phyloP scores from a whole-genome alignment of 768 basidiomycete species.

The Bullera alba region DNA sequence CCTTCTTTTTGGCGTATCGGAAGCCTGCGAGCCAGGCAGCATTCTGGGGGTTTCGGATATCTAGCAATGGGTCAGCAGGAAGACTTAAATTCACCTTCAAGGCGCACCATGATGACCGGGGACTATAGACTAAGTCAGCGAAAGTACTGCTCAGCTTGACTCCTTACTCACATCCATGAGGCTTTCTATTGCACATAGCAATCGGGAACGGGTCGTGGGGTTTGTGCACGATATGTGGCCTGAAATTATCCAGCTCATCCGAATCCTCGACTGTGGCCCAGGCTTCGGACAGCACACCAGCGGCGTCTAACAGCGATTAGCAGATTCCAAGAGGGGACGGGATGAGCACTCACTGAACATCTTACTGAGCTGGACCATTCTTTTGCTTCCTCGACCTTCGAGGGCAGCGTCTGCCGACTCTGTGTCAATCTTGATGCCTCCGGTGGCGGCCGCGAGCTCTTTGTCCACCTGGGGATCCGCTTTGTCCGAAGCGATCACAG shows the following conservation, averaged over 20 bases:
- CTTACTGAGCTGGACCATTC: constrained; percentile 43
- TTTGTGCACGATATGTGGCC: constrained; percentile 58
- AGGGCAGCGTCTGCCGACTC: constrained; percentile 10
- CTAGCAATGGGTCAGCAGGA: constrained; percentile 35
- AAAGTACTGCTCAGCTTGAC: constrained; percentile 1
- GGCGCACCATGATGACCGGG: constrained; percentile 48
- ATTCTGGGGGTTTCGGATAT: constrained; percentile 57
- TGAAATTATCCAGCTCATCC: constrained; percentile 52
- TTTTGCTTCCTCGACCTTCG: constrained; percentile 33
- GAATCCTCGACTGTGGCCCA: constrained; percentile 49
- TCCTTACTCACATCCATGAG: constrained; percentile 51
- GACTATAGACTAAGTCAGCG: constrained; percentile 34
- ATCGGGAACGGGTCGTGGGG: constrained; percentile 60
- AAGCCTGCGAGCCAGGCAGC: constrained; percentile 63
- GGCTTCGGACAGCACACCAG: constrained; percentile 47
- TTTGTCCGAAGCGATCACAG: no score
- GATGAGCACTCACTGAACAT: constrained; percentile 41
- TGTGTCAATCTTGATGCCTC: background rate
- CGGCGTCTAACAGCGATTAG: constrained; percentile 26
- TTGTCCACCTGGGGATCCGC: background rate
- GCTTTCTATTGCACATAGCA: constrained; percentile 59
- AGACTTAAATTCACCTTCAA: background rate
- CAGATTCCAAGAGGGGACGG: background rate
- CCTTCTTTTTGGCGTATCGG: constrained; percentile 55
- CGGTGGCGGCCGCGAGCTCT: background rate